These are phyloP conservation scores for Posidonia australis DNA, from an alignment of 106 monocot genomes.

Conservation along the genomic window DNA sequence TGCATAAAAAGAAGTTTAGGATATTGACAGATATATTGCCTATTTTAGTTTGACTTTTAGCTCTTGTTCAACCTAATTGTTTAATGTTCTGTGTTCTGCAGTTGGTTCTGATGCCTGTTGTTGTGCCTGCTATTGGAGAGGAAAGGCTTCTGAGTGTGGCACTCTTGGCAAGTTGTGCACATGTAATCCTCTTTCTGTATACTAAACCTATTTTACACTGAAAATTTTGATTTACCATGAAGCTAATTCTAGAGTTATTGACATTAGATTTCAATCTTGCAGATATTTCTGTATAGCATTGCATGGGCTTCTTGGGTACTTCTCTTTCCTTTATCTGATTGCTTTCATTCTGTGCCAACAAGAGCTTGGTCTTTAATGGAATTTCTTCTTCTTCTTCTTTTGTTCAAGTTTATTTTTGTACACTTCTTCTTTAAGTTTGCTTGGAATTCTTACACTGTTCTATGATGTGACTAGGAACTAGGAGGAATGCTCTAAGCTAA, in stretches of 20 bases:
- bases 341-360: neutral
- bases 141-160: slow-evolving; percentile 59
- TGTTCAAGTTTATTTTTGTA: neutral
- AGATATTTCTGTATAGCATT: slow-evolving; percentile 70
- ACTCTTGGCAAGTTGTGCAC: slow-evolving; percentile 48
- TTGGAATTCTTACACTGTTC: neutral
- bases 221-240: neutral
- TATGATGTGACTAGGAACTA: no score
- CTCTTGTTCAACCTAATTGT: neutral
- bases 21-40: no score
- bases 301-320: slow-evolving; percentile 81
- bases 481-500: no score
- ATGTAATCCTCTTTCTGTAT: slow-evolving; percentile 33
- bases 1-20: no score
- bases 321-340: neutral
- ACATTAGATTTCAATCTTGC: slow-evolving; percentile 17
- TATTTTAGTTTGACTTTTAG: no score
- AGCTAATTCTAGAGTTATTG: slow-evolving; percentile 1
- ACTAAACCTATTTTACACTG: neutral
- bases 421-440: neutral
- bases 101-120: slow-evolving; percentile 57
- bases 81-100: slow-evolving; percentile 15
- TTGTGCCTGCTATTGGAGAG: slow-evolving; percentile 48
- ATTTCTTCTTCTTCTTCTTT: neutral
- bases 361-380: neutral